Evolutionary conservation across 2,329 filamentous ascomycete species (phyloP), one percentile per base, ranked within the genome.

Genomic region (Pseudogymnoascus sp.): DNA sequence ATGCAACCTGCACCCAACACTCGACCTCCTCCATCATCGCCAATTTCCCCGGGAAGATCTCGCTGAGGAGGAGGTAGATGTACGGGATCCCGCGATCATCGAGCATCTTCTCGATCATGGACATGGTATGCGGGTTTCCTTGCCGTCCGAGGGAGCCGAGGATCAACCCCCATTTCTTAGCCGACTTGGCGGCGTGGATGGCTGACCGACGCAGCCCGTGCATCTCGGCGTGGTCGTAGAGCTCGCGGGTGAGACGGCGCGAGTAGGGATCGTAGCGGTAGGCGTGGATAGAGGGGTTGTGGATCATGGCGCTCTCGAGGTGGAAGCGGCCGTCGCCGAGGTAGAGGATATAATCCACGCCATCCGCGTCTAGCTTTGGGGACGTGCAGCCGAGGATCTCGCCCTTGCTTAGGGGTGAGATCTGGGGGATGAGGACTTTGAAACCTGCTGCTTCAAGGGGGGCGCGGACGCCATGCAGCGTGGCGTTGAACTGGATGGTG

Each of bases 361-460:
- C 77, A 56, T 83, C 82, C 13, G 79, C 70, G n/a, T 63, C 74
- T 2, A 93, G 80, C 21, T 83, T 82, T 0, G 95, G 95, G 0
- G 93, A 96, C 6, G 95, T 99, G 75, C 95, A 99, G n/a, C 95
- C 95, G 1, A 99, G 80, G 61, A 99, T 96, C 77, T 99, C 95
- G 61, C 95, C 95, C 73, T 95, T 96, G 65, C 90, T 96, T 4
- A 99, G 77, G 0, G 95, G 96, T 35, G 90, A 87, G 67, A 97
- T 96, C 75, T 99, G 95, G 0, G 95, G 95, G 33, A 97, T 88
- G 24, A 96, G 74, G 35, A 97, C 84, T 64, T 83, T 85, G 80
- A 93, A 97, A 14, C 95, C 95, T 13, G 91, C 90, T 47, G 84
- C 86, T 69, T 96, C 90, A 6, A 99, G 83, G 14, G 86, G 83